Base-by-base conservation (phyloP, 352 stramenopile genomes). In the Globisporangium paddicum region DNA sequence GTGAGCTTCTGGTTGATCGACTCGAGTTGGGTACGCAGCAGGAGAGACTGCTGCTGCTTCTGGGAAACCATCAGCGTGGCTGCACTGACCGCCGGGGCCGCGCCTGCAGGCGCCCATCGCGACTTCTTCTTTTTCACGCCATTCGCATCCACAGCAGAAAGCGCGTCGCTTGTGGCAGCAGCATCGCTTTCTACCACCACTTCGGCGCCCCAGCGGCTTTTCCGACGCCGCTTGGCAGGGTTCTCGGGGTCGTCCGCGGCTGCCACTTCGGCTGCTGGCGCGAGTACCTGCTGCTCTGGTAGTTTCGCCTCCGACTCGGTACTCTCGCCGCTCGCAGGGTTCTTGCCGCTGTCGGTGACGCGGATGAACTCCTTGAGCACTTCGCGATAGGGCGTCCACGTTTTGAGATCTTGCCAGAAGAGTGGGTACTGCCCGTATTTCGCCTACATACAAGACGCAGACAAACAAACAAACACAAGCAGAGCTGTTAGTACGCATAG, bases 331-430 rank as follows among this genome's bases (percentile, higher is more conserved):
- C 42, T 42, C 41, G 30, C 34, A 61, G 37, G 58, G 58, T 57
- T 80, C 58, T 59, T 32, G 23, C 63, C 61, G 46, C 62, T 66
- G 60, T 92, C 77, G 26, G 73, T 94, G 51, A 86, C 82, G 51
- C 78, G 83, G 55, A 98, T 76, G 67, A 93, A 98, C 58, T 82
- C 69, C 64, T 96, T 95, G 10, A 96, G 73, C 37, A 97, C 85
- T 53, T 97, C 87, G 28, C 93, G 95, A 71, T 97, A 98, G 57
- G 89, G 90, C 38, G 69, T 64, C 96, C 96, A 98, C 45, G 81
- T 92, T 64, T 97, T 87, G 25, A 98, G 77, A 69, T 98, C 95
- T 71, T 97, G 93, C 94, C 94, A 98, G 62, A 99, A 97, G 18
- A 90, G 63, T 37, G 94, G 96, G 74, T 96, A 98, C 16, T 68